Base-by-base conservation (phyloP, 1,139 yeast species). In the Geotrichum siamense region DNA sequence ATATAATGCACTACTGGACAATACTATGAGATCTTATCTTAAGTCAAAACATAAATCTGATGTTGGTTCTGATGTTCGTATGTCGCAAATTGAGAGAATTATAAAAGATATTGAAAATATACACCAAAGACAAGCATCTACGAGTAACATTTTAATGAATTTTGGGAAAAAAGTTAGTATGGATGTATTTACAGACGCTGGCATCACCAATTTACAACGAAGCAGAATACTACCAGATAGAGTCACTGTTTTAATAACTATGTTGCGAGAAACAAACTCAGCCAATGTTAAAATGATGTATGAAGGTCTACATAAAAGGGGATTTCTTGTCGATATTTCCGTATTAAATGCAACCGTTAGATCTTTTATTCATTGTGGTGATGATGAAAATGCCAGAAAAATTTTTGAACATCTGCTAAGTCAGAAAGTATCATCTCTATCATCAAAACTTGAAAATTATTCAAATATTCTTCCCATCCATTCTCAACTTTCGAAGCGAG, bases 161-260 rank as follows among this genome's bases (percentile, higher is more conserved):
- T 41, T 53, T 31, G 54, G 54, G 5, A 36, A 51, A 21, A 36
- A 44, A 19, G 40, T 51, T 9, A 42, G 44, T 12, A 43, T 44
- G 2, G 41, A 36, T 12, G 41, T 43, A 10, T 22, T 49, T 21
- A 42, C 47, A 2, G 44, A 45, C 12, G 39, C 42, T 5, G 39
- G 51, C 2, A 27, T 48, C 27, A 21, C 43, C 4, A 49, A 51
- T 15, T 49, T 53, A 22, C 41, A 39, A 3, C 30, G 26, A n/a
- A 43, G 47, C 5, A 28, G 41, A 13, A 33, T 44, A 5, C 25
- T 21, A 3, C 55, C 56, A 9, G 56, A 55, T 38, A 39, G 59
- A 13, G 40, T 47, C 32, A 55, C 59, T 1, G 41, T 49, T 41
- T 43, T 53, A 38, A 44, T 53, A 12, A 44, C 49, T 28, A 43